phyloP scores from a whole-genome alignment of 257 asterid genomes.

The Plantago ovata region DNA sequence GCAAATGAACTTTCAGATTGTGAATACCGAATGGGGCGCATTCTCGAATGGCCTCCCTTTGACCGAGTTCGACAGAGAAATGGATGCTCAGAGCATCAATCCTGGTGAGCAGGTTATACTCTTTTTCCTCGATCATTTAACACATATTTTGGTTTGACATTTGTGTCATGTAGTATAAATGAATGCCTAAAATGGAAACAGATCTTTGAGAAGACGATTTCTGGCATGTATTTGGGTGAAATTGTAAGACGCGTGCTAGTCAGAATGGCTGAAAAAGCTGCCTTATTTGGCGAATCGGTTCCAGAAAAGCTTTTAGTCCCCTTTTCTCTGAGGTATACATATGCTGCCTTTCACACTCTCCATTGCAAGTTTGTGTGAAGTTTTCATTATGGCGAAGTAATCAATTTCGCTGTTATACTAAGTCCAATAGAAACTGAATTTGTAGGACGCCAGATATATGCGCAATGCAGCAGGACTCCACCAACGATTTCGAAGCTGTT shows the following conservation, averaged over 20 bases:
- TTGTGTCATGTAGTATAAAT: not conserved
- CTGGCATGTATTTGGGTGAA: constrained; percentile 89
- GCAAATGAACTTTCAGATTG: constrained; percentile 37
- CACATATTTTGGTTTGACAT: not conserved
- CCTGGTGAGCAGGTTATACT: constrained; percentile 82
- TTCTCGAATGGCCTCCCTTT: constrained; percentile 69
- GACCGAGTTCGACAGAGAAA: constrained; percentile 64
- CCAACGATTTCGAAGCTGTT: constrained; percentile 57
- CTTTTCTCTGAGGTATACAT: constrained; percentile 46
- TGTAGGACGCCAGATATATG: constrained; percentile 70
- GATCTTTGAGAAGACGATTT: constrained; percentile 77
- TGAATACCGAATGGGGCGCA: constrained; percentile 83
- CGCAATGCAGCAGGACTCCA: constrained; percentile 73
- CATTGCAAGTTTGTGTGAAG: too few species aligned
- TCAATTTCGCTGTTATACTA: constrained; percentile 5
- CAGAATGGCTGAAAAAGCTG: constrained; percentile 52
- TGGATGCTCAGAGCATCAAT: constrained; percentile 73
- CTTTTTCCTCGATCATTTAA: not conserved
- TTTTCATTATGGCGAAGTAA: too few species aligned
- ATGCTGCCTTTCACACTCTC: not conserved
- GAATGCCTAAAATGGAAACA: constrained; percentile 24
- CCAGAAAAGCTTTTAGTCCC: constrained; percentile 53
- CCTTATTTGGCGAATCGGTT: constrained; percentile 48
- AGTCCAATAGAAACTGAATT: constrained; percentile 12
- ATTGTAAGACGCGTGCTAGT: constrained; percentile 64